A percentile compares a stretch with the other conserved stretches of the same genome.
These are phyloP conservation scores for Nigrograna mackinnonii DNA, from an alignment of 2,329 filamentous ascomycete genomes.

Conservation along the genomic window DNA sequence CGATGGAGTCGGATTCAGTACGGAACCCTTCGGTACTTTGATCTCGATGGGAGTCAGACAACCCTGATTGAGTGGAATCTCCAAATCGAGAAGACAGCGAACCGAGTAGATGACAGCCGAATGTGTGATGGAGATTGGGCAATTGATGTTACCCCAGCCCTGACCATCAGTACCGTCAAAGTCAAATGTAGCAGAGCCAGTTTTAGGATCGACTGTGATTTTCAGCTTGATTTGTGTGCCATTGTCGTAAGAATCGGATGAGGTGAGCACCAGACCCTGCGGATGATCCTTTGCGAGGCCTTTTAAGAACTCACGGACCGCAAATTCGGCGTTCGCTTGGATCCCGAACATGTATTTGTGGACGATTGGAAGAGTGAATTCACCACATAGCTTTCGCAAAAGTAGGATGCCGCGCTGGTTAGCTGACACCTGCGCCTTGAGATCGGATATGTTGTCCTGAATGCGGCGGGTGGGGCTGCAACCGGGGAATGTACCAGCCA, in stretches of 20 bases:
- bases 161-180: constrained; percentile 45
- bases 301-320: constrained; percentile 23
- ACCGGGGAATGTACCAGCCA: not conserved
- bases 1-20: constrained; percentile 28
- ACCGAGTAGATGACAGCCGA: constrained; percentile 32
- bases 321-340: not conserved
- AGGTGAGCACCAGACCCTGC: constrained; percentile 19
- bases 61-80: constrained; percentile 40
- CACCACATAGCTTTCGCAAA: not conserved
- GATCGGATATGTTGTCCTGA: not conserved
- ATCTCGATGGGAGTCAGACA: constrained; percentile 29
- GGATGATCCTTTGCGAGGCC: constrained; percentile 11
- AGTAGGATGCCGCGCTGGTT: not conserved
- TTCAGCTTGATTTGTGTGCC: constrained; percentile 39
- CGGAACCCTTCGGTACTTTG: constrained; percentile 25
- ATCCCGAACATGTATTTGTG: not conserved
- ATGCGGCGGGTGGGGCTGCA: not conserved
- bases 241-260: constrained; percentile 47
- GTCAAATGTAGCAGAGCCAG: constrained; percentile 41
- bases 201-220: constrained; percentile 34
- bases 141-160: constrained; percentile 39
- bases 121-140: constrained; percentile 41
- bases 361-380: not conserved
- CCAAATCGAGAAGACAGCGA: constrained; percentile 28
- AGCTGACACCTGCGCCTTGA: not conserved